Conservation (phyloP, 2,329 filamentous ascomycete genomes). For the Fusarium compactum region DNA sequence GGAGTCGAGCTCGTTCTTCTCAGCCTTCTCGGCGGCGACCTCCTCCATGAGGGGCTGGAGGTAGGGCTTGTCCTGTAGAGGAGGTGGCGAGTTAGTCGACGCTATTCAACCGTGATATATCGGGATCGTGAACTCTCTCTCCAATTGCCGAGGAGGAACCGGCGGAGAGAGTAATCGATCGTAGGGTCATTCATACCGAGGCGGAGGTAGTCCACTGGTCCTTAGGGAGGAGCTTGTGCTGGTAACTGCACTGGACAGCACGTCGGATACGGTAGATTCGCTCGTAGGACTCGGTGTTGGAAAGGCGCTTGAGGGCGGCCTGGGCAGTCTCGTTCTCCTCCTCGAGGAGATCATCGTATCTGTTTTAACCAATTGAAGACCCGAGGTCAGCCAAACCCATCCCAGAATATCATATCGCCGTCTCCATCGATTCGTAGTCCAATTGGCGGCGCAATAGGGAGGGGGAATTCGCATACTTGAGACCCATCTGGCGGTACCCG, state of each 20-base stretch:
- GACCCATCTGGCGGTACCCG: slow-evolving; percentile 92
- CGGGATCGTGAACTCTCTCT: slow-evolving; percentile 30
- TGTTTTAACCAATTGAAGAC: slow-evolving; percentile 54
- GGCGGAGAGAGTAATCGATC: slow-evolving; percentile 5
- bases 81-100: slow-evolving; percentile 32
- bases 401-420: slow-evolving; percentile 3
- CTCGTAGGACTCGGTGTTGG: slow-evolving; percentile 92
- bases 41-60: slow-evolving; percentile 65
- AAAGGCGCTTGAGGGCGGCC: slow-evolving; percentile 89
- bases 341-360: slow-evolving; percentile 93
- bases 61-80: slow-evolving; percentile 64
- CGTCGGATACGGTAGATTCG: slow-evolving; percentile 97
- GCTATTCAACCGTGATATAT: slow-evolving; percentile 19
- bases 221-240: slow-evolving; percentile 74
- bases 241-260: slow-evolving; percentile 81
- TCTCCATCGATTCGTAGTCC: slow-evolving; percentile 12
- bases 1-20: slow-evolving; percentile 66
- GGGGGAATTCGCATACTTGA: slow-evolving; percentile 72
- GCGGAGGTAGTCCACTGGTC: slow-evolving; percentile 70
- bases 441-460: slow-evolving; percentile 37
- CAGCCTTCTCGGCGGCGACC: slow-evolving; percentile 62
- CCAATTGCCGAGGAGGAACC: slow-evolving; percentile 36
- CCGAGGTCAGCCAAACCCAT: slow-evolving; percentile 41
- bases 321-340: slow-evolving; percentile 92
- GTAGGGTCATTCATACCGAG: slow-evolving; percentile 55